A percentile compares a stretch with the other conserved stretches of the same genome.
Conservation (phyloP, 345 rosid genomes). For the Camelina sativa region DNA sequence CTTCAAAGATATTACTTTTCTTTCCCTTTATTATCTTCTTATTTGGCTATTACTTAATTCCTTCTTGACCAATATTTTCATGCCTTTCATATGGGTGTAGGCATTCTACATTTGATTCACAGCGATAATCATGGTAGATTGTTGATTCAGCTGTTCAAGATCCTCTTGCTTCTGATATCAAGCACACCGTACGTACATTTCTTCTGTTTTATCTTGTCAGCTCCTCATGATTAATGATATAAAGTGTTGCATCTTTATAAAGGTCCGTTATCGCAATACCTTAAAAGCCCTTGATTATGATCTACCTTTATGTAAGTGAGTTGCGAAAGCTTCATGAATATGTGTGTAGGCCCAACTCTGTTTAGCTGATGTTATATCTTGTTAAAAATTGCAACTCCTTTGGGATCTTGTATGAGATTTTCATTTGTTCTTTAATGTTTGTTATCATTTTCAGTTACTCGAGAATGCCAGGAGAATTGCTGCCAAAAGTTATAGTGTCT, state of each 20-base stretch:
- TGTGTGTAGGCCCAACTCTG: conserved; percentile 2
- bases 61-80: conserved; percentile 9
- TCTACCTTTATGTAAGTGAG: conserved; percentile 17
- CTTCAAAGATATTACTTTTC: conserved; percentile 35
- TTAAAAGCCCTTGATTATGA: conserved; percentile 25
- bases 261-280: conserved; percentile 14
- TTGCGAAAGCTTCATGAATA: conserved; percentile 18
- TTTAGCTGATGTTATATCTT: conserved; percentile 13
- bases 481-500: conserved; percentile 67
- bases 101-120: conserved; percentile 75
- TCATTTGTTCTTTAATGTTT: conserved; percentile 35
- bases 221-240: conserved; percentile 19
- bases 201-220: conserved; percentile 24
- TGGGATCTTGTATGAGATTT: conserved; percentile 28
- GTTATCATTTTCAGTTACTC: conserved; percentile 63
- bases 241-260: conserved; percentile 20
- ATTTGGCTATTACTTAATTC: conserved; percentile 18
- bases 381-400: conserved; percentile 1
- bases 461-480: conserved; percentile 53
- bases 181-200: conserved; percentile 84
- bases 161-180: conserved; percentile 76
- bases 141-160: conserved; percentile 74
- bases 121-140: conserved; percentile 72
- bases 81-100: conserved; percentile 50
- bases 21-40: conserved; percentile 20